Percentiles rank a stretch among this genome's conserved stretches.
These are phyloP conservation scores for Solanum virginianum DNA, from an alignment of 257 asterid species.

Conservation along the genomic window DNA sequence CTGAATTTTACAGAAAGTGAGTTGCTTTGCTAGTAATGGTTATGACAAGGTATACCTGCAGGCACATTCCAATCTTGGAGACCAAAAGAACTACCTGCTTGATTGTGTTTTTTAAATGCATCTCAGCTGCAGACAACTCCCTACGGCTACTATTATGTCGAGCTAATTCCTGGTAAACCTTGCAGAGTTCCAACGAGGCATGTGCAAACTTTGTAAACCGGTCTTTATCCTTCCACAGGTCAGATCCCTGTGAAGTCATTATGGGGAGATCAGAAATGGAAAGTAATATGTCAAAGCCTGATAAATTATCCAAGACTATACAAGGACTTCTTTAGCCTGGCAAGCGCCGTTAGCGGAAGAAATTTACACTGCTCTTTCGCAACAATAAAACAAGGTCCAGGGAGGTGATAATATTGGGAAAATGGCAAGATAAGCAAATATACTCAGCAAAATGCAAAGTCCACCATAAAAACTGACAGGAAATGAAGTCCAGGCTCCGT, in stretches of 20 bases:
- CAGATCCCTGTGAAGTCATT: conserved; percentile 40
- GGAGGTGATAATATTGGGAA: background rate
- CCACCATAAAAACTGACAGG: background rate
- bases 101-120: conserved; percentile 70
- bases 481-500: background rate
- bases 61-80: background rate
- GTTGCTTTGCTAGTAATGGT: background rate
- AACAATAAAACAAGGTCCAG: background rate
- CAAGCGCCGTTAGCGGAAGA: background rate
- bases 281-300: background rate
- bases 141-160: conserved; percentile 23
- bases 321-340: background rate
- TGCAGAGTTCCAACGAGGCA: conserved; percentile 75
- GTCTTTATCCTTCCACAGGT: conserved; percentile 60
- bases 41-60: background rate
- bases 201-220: conserved; percentile 68
- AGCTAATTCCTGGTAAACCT: conserved; percentile 56
- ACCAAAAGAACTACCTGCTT: conserved; percentile 31
- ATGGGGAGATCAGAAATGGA: background rate
- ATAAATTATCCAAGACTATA: background rate
- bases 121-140: conserved; percentile 76
- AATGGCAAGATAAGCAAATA: background rate
- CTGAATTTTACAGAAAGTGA: conserved; percentile 3
- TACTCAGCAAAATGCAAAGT: background rate
- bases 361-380: background rate